These are phyloP conservation scores for Mariannaea elegans DNA, from an alignment of 2,329 filamentous ascomycete genomes.

Conservation along the genomic window DNA sequence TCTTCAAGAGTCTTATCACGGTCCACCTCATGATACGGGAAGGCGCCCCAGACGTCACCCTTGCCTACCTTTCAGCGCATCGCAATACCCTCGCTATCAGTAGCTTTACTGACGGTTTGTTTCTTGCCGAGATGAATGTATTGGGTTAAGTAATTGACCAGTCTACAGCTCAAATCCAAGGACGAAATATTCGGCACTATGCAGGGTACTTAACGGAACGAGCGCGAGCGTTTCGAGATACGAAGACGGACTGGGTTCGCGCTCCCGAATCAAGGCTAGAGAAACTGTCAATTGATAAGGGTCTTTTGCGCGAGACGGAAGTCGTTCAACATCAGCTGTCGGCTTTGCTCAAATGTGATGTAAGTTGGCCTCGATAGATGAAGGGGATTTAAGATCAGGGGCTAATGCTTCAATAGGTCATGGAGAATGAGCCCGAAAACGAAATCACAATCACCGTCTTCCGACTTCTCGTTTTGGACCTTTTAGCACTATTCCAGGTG, in stretches of 20 bases:
- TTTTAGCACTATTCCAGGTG: conserved; percentile 90
- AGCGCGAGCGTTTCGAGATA: conserved; percentile 82
- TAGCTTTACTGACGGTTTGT: conserved; percentile 89
- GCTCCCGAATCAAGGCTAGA: conserved; percentile 84
- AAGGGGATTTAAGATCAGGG: background rate
- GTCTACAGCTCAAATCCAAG: conserved; percentile 84
- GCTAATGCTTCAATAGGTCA: conserved; percentile 63
- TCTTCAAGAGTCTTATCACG: conserved; percentile 96
- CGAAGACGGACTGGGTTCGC: conserved; percentile 89
- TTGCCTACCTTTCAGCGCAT: conserved; percentile 84
- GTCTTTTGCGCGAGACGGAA: conserved; percentile 90
- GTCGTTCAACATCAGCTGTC: conserved; percentile 87
- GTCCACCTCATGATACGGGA: conserved; percentile 98
- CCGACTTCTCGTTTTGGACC: conserved; percentile 86
- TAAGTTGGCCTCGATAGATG: conserved; percentile 54
- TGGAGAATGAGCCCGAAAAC: conserved; percentile 90
- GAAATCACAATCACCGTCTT: conserved; percentile 97
- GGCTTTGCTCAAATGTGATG: conserved; percentile 88
- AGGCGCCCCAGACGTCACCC: conserved; percentile 86
- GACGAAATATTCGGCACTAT: conserved; percentile 93
- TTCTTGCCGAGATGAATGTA: background rate
- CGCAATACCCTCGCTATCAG: conserved; percentile 87
- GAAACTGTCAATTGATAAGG: conserved; percentile 88
- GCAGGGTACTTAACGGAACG: conserved; percentile 86
- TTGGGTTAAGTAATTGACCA: conserved; percentile 22